phyloP scores from a whole-genome alignment of 768 basidiomycete species.

The Rhizopogon vulgaris region DNA sequence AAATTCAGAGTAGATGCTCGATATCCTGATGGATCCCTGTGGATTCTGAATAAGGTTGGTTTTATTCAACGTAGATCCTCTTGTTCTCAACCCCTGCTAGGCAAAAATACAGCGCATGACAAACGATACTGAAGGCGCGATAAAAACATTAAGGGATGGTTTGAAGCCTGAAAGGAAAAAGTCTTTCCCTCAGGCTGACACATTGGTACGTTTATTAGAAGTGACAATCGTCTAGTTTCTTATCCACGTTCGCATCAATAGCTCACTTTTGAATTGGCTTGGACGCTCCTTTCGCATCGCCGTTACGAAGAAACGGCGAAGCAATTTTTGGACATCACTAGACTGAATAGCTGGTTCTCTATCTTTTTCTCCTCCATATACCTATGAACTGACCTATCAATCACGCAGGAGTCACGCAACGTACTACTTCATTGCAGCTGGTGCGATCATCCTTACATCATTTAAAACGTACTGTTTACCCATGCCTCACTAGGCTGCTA shows the following conservation, averaged over 20 bases:
- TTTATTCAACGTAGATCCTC: background rate
- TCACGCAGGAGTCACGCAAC: constrained; percentile 65
- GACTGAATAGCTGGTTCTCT: constrained; percentile 62
- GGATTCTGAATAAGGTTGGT: constrained; percentile 64
- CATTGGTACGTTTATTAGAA: constrained; percentile 40
- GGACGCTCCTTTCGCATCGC: constrained; percentile 62
- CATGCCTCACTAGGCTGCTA: constrained; percentile 45
- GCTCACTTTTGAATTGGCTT: constrained; percentile 75
- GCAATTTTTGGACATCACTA: constrained; percentile 55
- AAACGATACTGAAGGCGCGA: constrained; percentile 57
- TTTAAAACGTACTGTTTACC: background rate
- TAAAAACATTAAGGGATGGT: constrained; percentile 52
- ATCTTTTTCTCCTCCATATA: background rate
- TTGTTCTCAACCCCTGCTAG: constrained; percentile 25
- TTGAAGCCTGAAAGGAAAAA: constrained; percentile 44
- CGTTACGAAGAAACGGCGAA: constrained; percentile 65
- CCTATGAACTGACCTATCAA: background rate
- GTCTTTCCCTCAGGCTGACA: constrained; percentile 67
- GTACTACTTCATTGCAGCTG: constrained; percentile 74
- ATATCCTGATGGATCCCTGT: constrained; percentile 64
- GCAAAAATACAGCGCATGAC: constrained; percentile 76
- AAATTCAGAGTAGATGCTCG: constrained; percentile 41
- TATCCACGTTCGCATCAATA: constrained; percentile 16
- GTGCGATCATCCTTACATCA: constrained; percentile 17
- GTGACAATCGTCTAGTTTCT: background rate